These are phyloP conservation scores for Ceratocystis papillata DNA, from an alignment of 2,329 filamentous ascomycete genomes.

Conservation along the genomic window DNA sequence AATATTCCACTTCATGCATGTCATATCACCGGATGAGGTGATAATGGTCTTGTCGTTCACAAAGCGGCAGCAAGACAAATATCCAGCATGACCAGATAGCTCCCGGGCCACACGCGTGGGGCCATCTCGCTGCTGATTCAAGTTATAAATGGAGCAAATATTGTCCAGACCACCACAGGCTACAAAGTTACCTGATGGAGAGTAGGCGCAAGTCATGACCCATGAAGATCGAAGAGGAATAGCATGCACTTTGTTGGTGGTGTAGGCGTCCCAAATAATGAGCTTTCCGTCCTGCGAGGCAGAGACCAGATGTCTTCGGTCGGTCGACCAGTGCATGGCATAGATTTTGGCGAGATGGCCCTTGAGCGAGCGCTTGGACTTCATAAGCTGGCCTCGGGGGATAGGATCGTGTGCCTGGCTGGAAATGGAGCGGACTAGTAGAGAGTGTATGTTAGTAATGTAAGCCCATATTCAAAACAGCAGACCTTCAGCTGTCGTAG, in stretches of 20 bases:
- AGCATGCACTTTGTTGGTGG: conserved; percentile 98
- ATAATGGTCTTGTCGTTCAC: conserved; percentile 97
- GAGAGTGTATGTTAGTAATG: background rate
- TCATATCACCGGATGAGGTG: conserved; percentile 98
- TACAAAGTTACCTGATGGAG: conserved; percentile 94
- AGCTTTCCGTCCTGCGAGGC: conserved; percentile 98
- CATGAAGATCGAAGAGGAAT: conserved; percentile 95
- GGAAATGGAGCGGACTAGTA: conserved; percentile 80
- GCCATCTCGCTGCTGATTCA: conserved; percentile 88
- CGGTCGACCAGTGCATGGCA: conserved; percentile 99
- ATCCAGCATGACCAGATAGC: conserved; percentile 91
- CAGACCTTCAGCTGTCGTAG: background rate
- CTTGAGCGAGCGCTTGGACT: conserved; percentile 91
- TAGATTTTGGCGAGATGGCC: conserved; percentile 99
- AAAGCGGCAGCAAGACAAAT: conserved; percentile 95
- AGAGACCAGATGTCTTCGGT: conserved; percentile 90
- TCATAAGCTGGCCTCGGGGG: conserved; percentile 87
- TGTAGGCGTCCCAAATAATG: conserved; percentile 99
- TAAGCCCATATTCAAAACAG: background rate
- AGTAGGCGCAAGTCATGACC: conserved; percentile 99
- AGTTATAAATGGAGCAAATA: conserved; percentile 99
- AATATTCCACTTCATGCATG: conserved; percentile 99
- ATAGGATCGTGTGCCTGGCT: conserved; percentile 85
- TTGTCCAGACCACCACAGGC: conserved; percentile 98
- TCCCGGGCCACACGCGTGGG: conserved; percentile 92